Base-by-base conservation (phyloP, 129 eudicot genomes). In the Rutidosis leptorrhynchoides region DNA sequence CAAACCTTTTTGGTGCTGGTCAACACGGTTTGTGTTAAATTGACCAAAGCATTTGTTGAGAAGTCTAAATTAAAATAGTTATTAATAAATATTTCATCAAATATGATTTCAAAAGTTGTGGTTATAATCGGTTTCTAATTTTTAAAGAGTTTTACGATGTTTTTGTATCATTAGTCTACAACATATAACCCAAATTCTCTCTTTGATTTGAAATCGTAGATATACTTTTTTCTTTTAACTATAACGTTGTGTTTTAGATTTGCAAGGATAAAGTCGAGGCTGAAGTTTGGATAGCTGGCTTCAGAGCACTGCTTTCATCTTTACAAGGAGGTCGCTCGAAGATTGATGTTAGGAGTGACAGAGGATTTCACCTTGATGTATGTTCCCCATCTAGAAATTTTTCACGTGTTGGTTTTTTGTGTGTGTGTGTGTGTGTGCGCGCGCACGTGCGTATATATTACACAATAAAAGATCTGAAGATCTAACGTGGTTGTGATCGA, bases 241-340 rank as follows among this genome's bases (percentile, higher is more conserved):
- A n/a, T 71, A 19, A 17, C 29, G 7, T 32, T 33, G 12, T 32
- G 23, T 30, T 61, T 25, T 61, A 93, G 98, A 92, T 92, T 60
- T 93, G 99, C 70, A 93, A 93, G 81, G 96, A 93, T 67, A 93
- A 86, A 80, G 93, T 82, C 61, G 99, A 93, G 82, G 90, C 95
- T 30, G 99, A 93, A 83, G 88, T 78, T 54, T 93, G 99, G 99
- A 93, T 89, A 67, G 88, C 86, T 16, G 96, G 99, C 45, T 90
- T 93, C 17, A 86, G 74, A 83, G 81, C 90, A 43, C 74, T 93
- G 68, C 77, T 86, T 80, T 73, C 99, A 24, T 64, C 82, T 16
- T 87, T 85, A 46, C 88, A 86, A 82, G 92, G 83, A 76, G 98
- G 95, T 4, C 95, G 96, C 71, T 88, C 95, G 10, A 93, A 93